Conservation (phyloP, 176 grass and related monocot species). For the Saccharum spontaneum region DNA sequence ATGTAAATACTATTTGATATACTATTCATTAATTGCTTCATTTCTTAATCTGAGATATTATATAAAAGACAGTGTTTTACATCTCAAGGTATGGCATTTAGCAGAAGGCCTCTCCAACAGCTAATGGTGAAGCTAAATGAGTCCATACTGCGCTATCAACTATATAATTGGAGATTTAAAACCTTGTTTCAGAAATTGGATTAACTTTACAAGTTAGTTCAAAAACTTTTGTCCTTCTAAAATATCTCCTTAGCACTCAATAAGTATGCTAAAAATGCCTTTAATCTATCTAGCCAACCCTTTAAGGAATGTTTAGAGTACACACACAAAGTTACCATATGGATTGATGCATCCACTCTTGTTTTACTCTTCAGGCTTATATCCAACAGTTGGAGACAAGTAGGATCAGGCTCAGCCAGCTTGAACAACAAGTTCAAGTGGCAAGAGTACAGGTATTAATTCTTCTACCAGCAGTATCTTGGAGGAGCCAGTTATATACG, state of each 20-base stretch:
- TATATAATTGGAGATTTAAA: too few species aligned
- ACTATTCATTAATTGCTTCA: neutral
- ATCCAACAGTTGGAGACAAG: slow-evolving; percentile 85
- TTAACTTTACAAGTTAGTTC: too few species aligned
- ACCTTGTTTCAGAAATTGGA: too few species aligned
- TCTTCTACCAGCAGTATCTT: neutral
- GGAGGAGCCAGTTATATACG: neutral
- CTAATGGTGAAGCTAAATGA: too few species aligned
- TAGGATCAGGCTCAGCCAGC: slow-evolving; percentile 64
- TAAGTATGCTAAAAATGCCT: neutral
- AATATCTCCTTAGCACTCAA: too few species aligned
- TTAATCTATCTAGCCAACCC: neutral
- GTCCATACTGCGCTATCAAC: too few species aligned
- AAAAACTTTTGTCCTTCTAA: too few species aligned
- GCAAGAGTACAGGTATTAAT: slow-evolving; percentile 66
- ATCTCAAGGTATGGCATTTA: too few species aligned
- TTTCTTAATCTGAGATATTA: neutral
- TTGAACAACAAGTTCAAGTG: slow-evolving; percentile 73
- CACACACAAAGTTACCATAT: neutral
- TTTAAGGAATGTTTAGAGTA: neutral
- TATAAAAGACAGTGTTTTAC: too few species aligned
- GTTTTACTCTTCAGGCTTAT: slow-evolving; percentile 64
- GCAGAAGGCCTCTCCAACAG: too few species aligned
- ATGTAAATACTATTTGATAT: neutral
- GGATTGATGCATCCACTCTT: neutral